Base-by-base conservation (phyloP, 345 rosid species). In the Corymbia maculata region DNA sequence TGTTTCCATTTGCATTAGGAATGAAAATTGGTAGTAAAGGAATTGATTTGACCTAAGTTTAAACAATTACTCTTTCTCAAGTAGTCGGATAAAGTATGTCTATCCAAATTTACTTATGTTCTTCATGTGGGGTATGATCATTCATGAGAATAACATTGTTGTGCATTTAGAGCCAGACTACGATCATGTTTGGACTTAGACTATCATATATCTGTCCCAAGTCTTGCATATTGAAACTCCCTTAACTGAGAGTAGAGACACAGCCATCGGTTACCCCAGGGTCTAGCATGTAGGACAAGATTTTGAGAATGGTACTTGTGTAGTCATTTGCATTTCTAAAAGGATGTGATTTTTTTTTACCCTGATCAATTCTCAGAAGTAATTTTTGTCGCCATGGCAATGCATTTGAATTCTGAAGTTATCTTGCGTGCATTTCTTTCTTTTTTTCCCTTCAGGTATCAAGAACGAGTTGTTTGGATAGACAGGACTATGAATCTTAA, bases 401-500 rank as follows among this genome's bases (percentile, higher is more conserved):
- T 87, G 47, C 32, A 47, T 50, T 47, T 44, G 88, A 45, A 30
- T 59, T 87, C 28, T 57, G 15, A 32, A 61, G 22, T 66, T 42
- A 51, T 85, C 59, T 85, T 2, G 17, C 15, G 47, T 85, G 55
- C 42, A 30, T 47, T 51, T 70, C 52, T 32, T 51, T 70, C 22
- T 55, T 70, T 32, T 68, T 87, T 68, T 47, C 52, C n/a, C 51
- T 88, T 14, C 79, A 95, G 99, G 99, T 97, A 95, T 85, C 93
- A 89, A 85, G 98, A 97, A 87, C 94, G 88, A 53, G 93, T 97
- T 28, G 98, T 98, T 75, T 98, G 99, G 99, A 91, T 94, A 15
- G 97, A 98, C 89, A 88, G 87, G 87, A 64, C 88, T 8, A 36
- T 95, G 92, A 97, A 91, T 86, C 80, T 95, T 89, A 97, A 95